phyloP scores from a whole-genome alignment of 495 filamentous ascomycete species.

The Hypoxylon intermedium region DNA sequence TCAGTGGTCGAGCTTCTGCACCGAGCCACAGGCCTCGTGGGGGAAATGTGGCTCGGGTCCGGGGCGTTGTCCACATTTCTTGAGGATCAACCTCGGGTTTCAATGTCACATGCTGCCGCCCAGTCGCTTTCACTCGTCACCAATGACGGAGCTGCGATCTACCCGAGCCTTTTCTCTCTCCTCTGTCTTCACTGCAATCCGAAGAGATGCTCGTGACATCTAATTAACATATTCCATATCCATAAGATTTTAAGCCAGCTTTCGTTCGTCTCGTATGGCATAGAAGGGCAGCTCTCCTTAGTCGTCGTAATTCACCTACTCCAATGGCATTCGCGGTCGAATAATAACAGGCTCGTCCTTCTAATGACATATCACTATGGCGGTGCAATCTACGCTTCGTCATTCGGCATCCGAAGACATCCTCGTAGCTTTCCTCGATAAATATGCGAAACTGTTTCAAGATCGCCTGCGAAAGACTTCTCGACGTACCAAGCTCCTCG shows the following conservation, averaged over 20 bases:
- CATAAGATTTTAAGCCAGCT: neutral
- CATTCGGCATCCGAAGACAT: slow-evolving; percentile 68
- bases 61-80: slow-evolving; percentile 12
- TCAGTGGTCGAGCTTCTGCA: neutral
- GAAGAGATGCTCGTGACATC: slow-evolving; percentile 19
- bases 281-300: no score
- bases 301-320: no score
- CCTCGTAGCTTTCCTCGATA: slow-evolving; percentile 69
- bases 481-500: slow-evolving; percentile 71
- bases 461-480: slow-evolving; percentile 67
- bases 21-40: slow-evolving; percentile 16
- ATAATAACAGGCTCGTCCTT: slow-evolving; percentile 20
- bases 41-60: slow-evolving; percentile 27
- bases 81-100: slow-evolving; percentile 36
- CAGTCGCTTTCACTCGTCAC: slow-evolving; percentile 32
- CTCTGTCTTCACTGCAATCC: slow-evolving; percentile 3
- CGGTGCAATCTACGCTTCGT: slow-evolving; percentile 83
- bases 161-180: slow-evolving; percentile 8
- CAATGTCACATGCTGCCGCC: slow-evolving; percentile 39
- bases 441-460: slow-evolving; percentile 69
- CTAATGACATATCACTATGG: slow-evolving; percentile 64
- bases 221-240: slow-evolving; percentile 3
- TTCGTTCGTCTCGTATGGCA: neutral
- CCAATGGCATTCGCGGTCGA: slow-evolving; percentile 26
- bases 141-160: slow-evolving; percentile 29